These are phyloP conservation scores for Acacia concinna DNA, from an alignment of 331 rosid species.

Conservation along the genomic window DNA sequence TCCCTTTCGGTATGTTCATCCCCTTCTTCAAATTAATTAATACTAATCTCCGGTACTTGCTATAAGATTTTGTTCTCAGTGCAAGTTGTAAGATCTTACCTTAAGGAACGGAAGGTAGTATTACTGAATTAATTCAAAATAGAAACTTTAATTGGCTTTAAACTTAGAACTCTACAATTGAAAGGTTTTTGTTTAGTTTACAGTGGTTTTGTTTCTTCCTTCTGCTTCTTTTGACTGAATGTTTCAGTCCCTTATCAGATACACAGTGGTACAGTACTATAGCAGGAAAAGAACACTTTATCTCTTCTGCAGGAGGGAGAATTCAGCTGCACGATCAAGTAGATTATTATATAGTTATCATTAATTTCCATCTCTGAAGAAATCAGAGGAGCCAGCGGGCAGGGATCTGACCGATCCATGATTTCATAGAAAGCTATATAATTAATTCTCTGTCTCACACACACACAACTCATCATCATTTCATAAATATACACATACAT, in stretches of 20 bases:
- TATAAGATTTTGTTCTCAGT: too few species aligned
- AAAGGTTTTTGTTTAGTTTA: constrained; percentile 33
- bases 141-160: constrained; percentile 10
- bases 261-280: neutral
- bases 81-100: too few species aligned
- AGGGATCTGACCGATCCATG: constrained; percentile 23
- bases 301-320: constrained; percentile 34
- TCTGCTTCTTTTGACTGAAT: neutral
- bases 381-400: constrained; percentile 15
- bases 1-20: neutral
- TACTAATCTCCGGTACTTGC: too few species aligned
- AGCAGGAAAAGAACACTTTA: constrained; percentile 13
- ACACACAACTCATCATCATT: too few species aligned
- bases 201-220: constrained; percentile 10
- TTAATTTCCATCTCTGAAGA: constrained; percentile 29
- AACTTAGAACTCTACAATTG: constrained; percentile 18
- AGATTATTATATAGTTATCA: neutral
- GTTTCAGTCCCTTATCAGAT: neutral
- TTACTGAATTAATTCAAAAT: constrained; percentile 4
- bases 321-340: constrained; percentile 40
- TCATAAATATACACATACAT: constrained; percentile 9
- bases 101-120: too few species aligned
- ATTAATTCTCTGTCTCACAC: too few species aligned
- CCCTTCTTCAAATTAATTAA: neutral
- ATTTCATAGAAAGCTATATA: constrained; percentile 15